phyloP scores from a whole-genome alignment of 139 green algal species.

The Diplosphaera chodatii region DNA sequence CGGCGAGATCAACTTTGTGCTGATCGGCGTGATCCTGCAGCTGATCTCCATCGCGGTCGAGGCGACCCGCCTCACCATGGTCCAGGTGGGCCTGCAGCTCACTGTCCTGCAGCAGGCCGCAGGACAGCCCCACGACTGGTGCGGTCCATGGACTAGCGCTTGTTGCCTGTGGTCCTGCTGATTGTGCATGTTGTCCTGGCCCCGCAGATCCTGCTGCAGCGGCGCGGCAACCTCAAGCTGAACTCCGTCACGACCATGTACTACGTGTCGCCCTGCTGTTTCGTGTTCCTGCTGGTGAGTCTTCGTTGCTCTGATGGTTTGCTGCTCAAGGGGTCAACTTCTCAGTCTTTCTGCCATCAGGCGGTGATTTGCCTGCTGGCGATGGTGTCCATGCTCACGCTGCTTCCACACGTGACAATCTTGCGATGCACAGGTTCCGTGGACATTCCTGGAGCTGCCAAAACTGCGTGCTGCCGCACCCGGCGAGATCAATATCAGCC shows the following conservation, averaged over 20 bases:
- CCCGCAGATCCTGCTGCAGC: conserved; percentile 9
- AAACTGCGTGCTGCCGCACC: conserved; percentile 17
- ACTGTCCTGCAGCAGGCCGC: too few species aligned
- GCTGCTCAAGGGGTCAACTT: too few species aligned
- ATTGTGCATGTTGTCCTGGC: too few species aligned
- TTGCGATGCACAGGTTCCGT: conserved; percentile 6
- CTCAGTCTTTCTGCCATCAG: too few species aligned
- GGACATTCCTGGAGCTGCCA: conserved; percentile 16
- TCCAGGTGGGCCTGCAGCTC: too few species aligned
- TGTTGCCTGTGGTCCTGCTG: too few species aligned
- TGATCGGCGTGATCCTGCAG: conserved; percentile 78
- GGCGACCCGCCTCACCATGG: conserved; percentile 68
- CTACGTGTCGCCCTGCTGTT: conserved; percentile 46
- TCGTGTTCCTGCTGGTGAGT: conserved; percentile 18
- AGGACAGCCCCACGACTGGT: too few species aligned
- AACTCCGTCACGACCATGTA: conserved; percentile 43
- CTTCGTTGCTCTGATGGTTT: too few species aligned
- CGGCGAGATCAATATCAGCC: conserved; percentile 55
- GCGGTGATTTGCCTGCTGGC: too few species aligned
- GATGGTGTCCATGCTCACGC: too few species aligned
- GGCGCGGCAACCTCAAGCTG: conserved; percentile 30
- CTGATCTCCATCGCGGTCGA: conserved; percentile 62
- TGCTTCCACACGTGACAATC: too few species aligned
- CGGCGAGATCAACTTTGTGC: conserved; percentile 75
- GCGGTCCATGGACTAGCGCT: too few species aligned